Conservation (phyloP, 2,329 filamentous ascomycete species). For the Alternaria consortialis region DNA sequence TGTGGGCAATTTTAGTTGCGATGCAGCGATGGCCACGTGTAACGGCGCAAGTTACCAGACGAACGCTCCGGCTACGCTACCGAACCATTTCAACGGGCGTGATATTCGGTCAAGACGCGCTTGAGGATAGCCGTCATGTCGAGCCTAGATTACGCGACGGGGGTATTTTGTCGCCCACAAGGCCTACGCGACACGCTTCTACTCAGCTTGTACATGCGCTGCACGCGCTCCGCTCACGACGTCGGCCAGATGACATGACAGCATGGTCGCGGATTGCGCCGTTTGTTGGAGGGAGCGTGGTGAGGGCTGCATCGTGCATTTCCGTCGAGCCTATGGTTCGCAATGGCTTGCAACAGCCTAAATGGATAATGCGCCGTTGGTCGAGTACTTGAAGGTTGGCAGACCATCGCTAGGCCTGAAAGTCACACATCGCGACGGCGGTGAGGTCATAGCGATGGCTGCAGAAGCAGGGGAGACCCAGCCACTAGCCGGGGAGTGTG, state of each 20-base stretch:
- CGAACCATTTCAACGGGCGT: conserved; percentile 37
- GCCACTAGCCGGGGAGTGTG: conserved; percentile 10
- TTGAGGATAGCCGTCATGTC: conserved; percentile 2
- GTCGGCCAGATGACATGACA: conserved; percentile 15
- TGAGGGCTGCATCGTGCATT: conserved; percentile 31
- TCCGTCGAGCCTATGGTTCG: conserved; percentile 29
- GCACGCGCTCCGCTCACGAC: conserved; percentile 15
- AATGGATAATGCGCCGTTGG: conserved; percentile 41
- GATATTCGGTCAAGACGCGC: conserved; percentile 15
- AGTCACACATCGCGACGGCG: conserved; percentile 14
- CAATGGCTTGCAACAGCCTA: conserved; percentile 37
- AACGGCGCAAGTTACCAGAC: conserved; percentile 29
- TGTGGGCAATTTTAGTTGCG: conserved; percentile 19
- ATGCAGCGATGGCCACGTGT: conserved; percentile 26
- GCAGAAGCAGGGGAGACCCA: conserved; percentile 23
- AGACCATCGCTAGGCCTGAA: conserved; percentile 24
- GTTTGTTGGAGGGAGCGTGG: conserved; percentile 20
- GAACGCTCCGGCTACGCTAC: conserved; percentile 33
- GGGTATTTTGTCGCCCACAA: conserved; percentile 12
- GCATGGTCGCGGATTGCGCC: conserved; percentile 10
- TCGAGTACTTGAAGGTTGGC: conserved; percentile 36
- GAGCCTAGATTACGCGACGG: conserved; percentile 4
- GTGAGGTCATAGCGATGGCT: conserved; percentile 29
- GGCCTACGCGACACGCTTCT: conserved; percentile 10
- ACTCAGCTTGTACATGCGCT: conserved; percentile 14